Conservation (phyloP, 805 yeast species). For the Sugiyamaella americana region DNA sequence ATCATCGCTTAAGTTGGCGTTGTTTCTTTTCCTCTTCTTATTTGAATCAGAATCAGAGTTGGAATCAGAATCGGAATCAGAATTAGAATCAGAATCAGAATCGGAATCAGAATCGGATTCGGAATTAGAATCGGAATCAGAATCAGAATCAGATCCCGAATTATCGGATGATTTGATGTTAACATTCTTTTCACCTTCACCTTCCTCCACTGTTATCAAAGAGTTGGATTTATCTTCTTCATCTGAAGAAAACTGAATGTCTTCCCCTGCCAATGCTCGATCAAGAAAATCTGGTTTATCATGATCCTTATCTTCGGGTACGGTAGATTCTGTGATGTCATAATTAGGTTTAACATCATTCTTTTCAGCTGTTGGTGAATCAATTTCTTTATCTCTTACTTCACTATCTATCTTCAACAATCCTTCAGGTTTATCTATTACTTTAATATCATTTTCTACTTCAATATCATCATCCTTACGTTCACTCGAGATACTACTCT, state of each 20-base stretch:
- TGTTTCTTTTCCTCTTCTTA: slow-evolving; percentile 11
- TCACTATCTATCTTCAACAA: no score
- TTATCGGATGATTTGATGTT: slow-evolving; percentile 10
- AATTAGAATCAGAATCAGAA: slow-evolving; percentile 20
- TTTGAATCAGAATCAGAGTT: slow-evolving; percentile 24
- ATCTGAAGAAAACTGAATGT: slow-evolving; percentile 18
- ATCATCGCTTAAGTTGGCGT: slow-evolving; percentile 13
- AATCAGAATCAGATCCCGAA: slow-evolving; percentile 3
- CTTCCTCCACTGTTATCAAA: no score
- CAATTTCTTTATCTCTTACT: no score
- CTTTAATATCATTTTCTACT: no score
- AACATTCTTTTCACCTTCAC: no score
- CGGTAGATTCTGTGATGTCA: no score
- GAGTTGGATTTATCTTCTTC: slow-evolving; percentile 16
- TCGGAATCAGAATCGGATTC: slow-evolving; percentile 22
- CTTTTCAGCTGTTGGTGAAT: no score
- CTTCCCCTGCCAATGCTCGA: slow-evolving; percentile 16
- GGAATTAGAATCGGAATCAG: slow-evolving; percentile 2
- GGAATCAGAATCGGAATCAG: slow-evolving; percentile 23
- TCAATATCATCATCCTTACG: no score
- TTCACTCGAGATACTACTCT: no score
- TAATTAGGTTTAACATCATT: no score
- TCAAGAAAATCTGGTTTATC: slow-evolving; percentile 16
- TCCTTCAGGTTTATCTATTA: no score
- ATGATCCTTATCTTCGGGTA: no score